phyloP scores from a whole-genome alignment of 352 stramenopile genomes.

The Globisporangium polare region DNA sequence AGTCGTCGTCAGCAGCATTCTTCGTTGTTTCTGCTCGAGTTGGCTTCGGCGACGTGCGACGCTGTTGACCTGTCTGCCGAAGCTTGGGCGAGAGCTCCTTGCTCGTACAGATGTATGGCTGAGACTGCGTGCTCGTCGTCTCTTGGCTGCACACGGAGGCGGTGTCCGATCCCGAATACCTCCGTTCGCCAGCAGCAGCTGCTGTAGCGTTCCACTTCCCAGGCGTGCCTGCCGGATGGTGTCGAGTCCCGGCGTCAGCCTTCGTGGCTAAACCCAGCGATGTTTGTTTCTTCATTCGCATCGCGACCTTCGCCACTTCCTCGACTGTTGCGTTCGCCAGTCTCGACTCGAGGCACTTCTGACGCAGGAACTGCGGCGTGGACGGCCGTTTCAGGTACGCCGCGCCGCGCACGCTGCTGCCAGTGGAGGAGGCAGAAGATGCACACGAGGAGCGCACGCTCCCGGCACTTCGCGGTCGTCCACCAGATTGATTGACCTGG shows the following conservation, averaged over 20 bases:
- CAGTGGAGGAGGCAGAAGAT: conserved; percentile 19
- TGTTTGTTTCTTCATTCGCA: conserved; percentile 33
- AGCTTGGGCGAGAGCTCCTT: conserved; percentile 10
- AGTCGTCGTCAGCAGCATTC: conserved; percentile 16
- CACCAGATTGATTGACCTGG: conserved; percentile 1
- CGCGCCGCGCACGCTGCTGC: conserved; percentile 34
- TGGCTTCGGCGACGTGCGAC: not conserved
- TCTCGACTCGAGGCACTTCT: conserved; percentile 66
- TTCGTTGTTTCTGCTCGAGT: not conserved
- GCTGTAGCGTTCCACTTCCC: conserved; percentile 1
- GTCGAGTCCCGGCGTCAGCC: conserved; percentile 5
- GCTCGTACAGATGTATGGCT: not conserved
- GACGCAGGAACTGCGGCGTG: conserved; percentile 56
- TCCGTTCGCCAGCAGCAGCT: conserved; percentile 18
- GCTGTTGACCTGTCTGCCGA: conserved; percentile 6
- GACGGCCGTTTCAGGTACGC: conserved; percentile 57
- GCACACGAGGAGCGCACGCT: conserved; percentile 32
- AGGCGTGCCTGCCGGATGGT: conserved; percentile 4
- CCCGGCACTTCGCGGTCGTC: conserved; percentile 47
- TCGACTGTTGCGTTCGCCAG: conserved; percentile 17
- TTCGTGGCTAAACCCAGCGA: conserved; percentile 14
- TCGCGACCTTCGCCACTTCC: conserved; percentile 8
- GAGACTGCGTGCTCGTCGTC: conserved; percentile 1
- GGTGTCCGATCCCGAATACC: conserved; percentile 39
- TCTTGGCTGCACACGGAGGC: conserved; percentile 13